Evolutionary conservation across 352 stramenopile genomes (phyloP), one percentile per base, ranked within the genome.

Genomic region (Phytophthora quininea): DNA sequence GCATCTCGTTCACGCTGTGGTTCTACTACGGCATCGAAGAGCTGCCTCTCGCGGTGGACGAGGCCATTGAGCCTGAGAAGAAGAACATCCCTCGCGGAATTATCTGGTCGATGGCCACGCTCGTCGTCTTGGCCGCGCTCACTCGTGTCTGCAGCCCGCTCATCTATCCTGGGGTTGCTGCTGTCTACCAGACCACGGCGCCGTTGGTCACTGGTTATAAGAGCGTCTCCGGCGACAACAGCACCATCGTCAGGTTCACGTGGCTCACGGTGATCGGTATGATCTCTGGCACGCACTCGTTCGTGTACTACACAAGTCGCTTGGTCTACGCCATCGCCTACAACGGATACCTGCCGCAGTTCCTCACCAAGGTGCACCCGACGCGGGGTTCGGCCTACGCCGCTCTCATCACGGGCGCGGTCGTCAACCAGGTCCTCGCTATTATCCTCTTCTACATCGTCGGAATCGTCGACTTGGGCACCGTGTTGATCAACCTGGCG

Each of bases 11-110:
- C 57, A 62, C 71, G 6, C 61, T 92, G 31, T 92, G 84, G 81
- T 92, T 90, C 58, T 92, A 89, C 79, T 71, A 90, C 8, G 84
- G 82, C 42, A 92, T 91, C 35, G 84, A 92, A 64, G 82, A 92
- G 52, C 69, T 92, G 1, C 84, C 84, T 0, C 84, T 92, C 38
- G 82, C 84, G 2, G 71, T 89, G 2, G 84, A 92, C 47, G 84
- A 92, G 55, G 90, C 84, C 3, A 88, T 92, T 51, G 72, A 92
- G 24, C 84, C 84, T 0, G 75, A 78, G 50, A 24, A 24, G 19
- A 82, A 84, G 58, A 92, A 90, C 67, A 91, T 92, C 65, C 80
- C 84, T 3, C 70, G 73, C 8, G 83, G 81, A 1, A 71, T 92
- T 27, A 66, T 86, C 27, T 76, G 76, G 50, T 89, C 80, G 29